Conservation (phyloP, 345 rosid genomes). For the Euclidium syriacum region DNA sequence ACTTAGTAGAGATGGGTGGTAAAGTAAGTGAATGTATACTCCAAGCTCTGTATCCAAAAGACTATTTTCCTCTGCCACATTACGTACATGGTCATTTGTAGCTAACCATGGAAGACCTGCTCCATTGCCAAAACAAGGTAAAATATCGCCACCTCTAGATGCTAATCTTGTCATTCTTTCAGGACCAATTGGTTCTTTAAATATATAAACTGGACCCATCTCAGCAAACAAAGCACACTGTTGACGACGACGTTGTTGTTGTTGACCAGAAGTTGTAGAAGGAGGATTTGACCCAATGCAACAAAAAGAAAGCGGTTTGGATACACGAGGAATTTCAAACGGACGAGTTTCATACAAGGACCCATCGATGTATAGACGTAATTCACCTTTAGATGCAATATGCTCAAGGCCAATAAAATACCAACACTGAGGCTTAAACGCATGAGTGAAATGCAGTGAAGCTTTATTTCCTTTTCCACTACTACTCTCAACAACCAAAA, state of each 20-base stretch:
- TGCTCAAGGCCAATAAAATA: slow-evolving; percentile 95
- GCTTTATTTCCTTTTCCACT: slow-evolving; percentile 85
- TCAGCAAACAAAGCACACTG: slow-evolving; percentile 98
- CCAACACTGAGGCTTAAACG: slow-evolving; percentile 98
- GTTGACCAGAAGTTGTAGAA: slow-evolving; percentile 80
- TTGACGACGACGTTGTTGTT: slow-evolving; percentile 86
- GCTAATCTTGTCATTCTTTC: slow-evolving; percentile 84
- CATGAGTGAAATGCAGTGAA: slow-evolving; percentile 95
- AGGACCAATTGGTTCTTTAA: slow-evolving; percentile 88
- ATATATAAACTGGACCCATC: slow-evolving; percentile 93
- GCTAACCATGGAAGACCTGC: slow-evolving; percentile 96
- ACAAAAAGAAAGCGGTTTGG: slow-evolving; percentile 92
- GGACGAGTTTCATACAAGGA: slow-evolving; percentile 81
- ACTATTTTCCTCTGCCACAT: slow-evolving; percentile 64
- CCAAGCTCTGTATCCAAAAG: slow-evolving; percentile 86
- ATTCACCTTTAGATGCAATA: slow-evolving; percentile 73
- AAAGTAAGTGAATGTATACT: slow-evolving; percentile 69
- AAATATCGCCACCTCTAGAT: slow-evolving; percentile 85
- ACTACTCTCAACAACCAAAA: slow-evolving; percentile 89
- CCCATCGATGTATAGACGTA: slow-evolving; percentile 84
- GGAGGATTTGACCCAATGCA: slow-evolving; percentile 96
- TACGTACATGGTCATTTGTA: slow-evolving; percentile 53
- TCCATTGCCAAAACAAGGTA: slow-evolving; percentile 83
- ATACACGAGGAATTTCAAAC: slow-evolving; percentile 87
- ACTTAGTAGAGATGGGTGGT: slow-evolving; percentile 78